Evolutionary conservation across 768 basidiomycete genomes (phyloP).

Genomic region (Cyathus striatus): DNA sequence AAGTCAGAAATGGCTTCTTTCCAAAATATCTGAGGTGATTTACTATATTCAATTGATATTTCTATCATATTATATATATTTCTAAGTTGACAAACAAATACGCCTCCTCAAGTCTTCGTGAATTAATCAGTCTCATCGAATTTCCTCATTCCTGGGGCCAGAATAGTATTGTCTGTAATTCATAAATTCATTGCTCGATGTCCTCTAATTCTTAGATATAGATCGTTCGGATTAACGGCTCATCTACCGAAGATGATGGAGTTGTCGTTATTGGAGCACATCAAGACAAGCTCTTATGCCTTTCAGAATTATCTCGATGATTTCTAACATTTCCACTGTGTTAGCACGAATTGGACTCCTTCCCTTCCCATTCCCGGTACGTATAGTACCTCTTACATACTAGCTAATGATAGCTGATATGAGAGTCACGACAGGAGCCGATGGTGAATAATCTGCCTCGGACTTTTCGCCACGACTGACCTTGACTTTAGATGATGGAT

Average conservation of each 20-base stretch:
- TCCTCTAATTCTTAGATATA: conserved; percentile 19
- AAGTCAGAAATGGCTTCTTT: conserved; percentile 75
- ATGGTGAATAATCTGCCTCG: conserved; percentile 27
- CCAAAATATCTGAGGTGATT: conserved; percentile 62
- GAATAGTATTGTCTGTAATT: conserved; percentile 65
- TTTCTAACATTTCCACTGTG: conserved; percentile 3
- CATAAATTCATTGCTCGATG: not conserved
- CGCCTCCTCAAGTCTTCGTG: conserved; percentile 50
- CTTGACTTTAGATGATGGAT: conserved; percentile 59
- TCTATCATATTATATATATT: conserved; percentile 4
- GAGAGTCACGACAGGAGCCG: conserved; percentile 35
- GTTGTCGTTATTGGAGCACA: conserved; percentile 75
- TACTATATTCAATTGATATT: conserved; percentile 2
- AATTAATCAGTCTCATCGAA: conserved; percentile 60
- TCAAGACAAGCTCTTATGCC: conserved; percentile 70
- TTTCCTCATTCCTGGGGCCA: conserved; percentile 84
- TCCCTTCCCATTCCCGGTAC: conserved; percentile 74
- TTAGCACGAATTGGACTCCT: conserved; percentile 72
- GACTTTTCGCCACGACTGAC: conserved; percentile 10
- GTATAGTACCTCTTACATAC: conserved; percentile 9
- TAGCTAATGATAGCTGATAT: conserved; percentile 13
- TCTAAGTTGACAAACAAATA: conserved; percentile 58
- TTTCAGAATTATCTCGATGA: not conserved
- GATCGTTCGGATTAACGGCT: conserved; percentile 76
- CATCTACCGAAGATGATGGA: conserved; percentile 54